Base-by-base conservation (phyloP, 441 rosid genomes). In the Metrosideros polymorpha region DNA sequence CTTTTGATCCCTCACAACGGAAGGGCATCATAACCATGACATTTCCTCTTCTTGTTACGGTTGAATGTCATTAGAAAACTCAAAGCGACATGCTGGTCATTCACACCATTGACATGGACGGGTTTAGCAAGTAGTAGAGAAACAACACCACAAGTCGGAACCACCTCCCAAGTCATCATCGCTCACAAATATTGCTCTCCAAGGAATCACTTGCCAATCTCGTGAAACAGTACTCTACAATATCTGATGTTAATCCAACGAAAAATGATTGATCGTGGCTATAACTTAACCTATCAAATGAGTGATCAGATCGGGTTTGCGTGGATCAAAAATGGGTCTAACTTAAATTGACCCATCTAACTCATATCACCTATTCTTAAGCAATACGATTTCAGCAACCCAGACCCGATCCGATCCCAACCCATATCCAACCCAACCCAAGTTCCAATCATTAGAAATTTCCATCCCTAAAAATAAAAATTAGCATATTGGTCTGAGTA, bases 401-500 rank as follows among this genome's bases (percentile, higher is more conserved):
- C 8, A 4, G 9, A 35, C 27, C 3, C 7, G 7, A 12, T 56
- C 6, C 3, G 15, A 27, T 56, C 63, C 3, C 1, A 1, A 56
- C 3, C 30, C 63, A 27, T 12, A 9, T 56, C 7, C 3, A 56
- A 12, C 17, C 7, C 3, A n/a, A 24, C 7, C 7, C 3, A 2
- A 4, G 63, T 27, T 55, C 15, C 3, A 56, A 27, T 56, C 27
- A 27, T 56, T 5, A 56, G 17, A 2, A 0, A 56, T 27, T 56
- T n/a, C 63, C 30, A 7, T 27, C 30, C 63, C 15, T 35, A 1
- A 35, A 19, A 18, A 18, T 19, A 45, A 66, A 66, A 66, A 35
- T 2, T 0, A 35, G 0, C 0, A 66, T 9, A 5, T 1, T 0
- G 0, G 3, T 35, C 1, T 1, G 0, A 5, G 24, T 0, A 18